Base-by-base conservation (phyloP, 2,329 filamentous ascomycete genomes). In the Chrysosporium keratinophilum region DNA sequence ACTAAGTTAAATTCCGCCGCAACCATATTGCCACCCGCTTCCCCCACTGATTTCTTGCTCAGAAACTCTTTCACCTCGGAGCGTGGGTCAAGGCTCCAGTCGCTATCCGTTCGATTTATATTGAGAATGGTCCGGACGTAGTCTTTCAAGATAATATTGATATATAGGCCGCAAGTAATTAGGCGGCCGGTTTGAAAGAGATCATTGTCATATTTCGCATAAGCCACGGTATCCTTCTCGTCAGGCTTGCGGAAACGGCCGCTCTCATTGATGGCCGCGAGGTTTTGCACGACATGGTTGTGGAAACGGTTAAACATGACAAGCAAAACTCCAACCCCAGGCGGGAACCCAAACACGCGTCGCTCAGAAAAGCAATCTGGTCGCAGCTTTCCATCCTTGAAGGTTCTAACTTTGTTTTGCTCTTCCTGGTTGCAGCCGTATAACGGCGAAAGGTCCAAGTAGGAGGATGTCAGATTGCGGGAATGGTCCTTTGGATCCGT, bases 1-100 rank as follows among this genome's bases (percentile, higher is more conserved):
- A 78, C 65, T 31, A 79, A 64, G 57, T 78, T 78, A 63, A 79
- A 79, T 58, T 78, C 76, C 15, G 70, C 72, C 2, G 71, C 71
- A 42, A 76, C 73, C 56, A 77, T 75, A 57, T 78, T 78, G 11
- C 76, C 76, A 3, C 70, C 69, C 3, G 69, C 76, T 35, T 68
- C 60, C 0, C 67, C 65, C 28, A 69, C 63, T 9, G 66, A 65
- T n/a, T 62, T 56, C 5, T 57, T 52, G 19, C 55, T 56, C 28
- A 59, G 33, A 11, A 52, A 33, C 28, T 54, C 57, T 14, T 52
- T 54, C 28, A 71, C 67, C 3, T 70, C 66, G 5, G 66, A 62
- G 5, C 72, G 67, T 17, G 73, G 73, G 54, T 75, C 68, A 10
- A 75, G 63, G 40, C 71, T 69, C 69, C 71, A 75, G 50, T 68